Base-by-base conservation (phyloP, 2,329 filamentous ascomycete species). In the Penicillium psychrosexuale region DNA sequence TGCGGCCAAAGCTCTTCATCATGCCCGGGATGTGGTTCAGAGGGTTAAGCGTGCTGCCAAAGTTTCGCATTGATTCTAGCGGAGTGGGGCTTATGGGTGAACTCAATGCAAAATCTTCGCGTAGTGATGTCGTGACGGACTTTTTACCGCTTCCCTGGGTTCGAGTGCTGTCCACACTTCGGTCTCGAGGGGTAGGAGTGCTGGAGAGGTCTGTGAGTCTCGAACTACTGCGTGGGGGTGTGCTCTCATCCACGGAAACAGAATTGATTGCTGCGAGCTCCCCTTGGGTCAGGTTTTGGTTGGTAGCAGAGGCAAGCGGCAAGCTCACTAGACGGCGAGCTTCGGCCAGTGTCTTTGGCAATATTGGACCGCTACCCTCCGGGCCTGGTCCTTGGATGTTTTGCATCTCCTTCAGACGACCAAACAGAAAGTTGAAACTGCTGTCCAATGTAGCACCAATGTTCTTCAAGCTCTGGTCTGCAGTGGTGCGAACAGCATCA, bases 321-420 rank as follows among this genome's bases (percentile, higher is more conserved):
- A 72, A 66, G 66, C 85, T 89, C 59, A 99, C 89, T 11, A 99
- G 82, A 70, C 91, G 93, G 44, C 91, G 83, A 15, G 93, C 94
- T 66, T 99, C 94, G 64, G 96, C 94, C 0, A 99, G 78, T 1
- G 94, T 99, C 66, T 90, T 93, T 1, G 94, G 94, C 0, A 96
- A 81, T 38, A 80, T 68, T 7, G 84, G 75, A 22, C 53, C 64
- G 34, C 51, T 52, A n/a, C 67, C 67, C 17, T 70, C 65, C 63
- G 64, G 75, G 65, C 62, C 80, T 71, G 69, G 69, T 66, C 59
- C 73, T 67, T 72, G 84, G 76, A 63, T 85, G 51, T 80, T 70
- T 48, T 76, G 74, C 46, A 75, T 61, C 57, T 96, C 91, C 58
- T 89, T 90, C 19, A 97, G 80, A 62, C 91, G 90, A 15, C 93